phyloP scores from a whole-genome alignment of 495 filamentous ascomycete species.

The Haplographium delicatum region DNA sequence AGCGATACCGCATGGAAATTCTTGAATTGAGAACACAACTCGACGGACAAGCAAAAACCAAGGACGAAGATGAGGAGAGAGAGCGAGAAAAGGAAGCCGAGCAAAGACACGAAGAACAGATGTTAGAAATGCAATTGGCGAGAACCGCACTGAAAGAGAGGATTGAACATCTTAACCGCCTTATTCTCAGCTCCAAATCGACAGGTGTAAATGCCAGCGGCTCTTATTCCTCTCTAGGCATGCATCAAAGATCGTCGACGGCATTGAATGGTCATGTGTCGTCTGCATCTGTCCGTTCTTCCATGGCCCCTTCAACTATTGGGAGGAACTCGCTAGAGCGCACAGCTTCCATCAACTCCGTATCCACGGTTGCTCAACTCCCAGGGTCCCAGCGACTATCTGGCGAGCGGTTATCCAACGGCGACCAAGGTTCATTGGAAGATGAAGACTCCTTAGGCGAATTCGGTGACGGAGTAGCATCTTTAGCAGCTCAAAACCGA shows the following conservation, averaged over 20 bases:
- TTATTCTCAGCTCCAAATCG: constrained; percentile 93
- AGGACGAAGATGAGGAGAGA: constrained; percentile 62
- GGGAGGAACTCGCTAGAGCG: constrained; percentile 54
- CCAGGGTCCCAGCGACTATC: constrained; percentile 34
- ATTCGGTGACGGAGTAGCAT: constrained; percentile 82
- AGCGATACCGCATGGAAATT: constrained; percentile 94
- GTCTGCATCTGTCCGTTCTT: constrained; percentile 60
- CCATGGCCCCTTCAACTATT: constrained; percentile 62
- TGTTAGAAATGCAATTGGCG: constrained; percentile 96
- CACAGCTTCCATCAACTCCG: constrained; percentile 62
- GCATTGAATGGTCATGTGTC: constrained; percentile 39
- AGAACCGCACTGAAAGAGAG: constrained; percentile 93
- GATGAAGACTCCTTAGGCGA: constrained; percentile 75
- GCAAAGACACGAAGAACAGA: constrained; percentile 89
- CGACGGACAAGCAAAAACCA: constrained; percentile 65
- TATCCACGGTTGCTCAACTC: constrained; percentile 48
- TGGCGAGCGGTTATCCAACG: constrained; percentile 35
- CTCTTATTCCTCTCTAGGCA: constrained; percentile 66
- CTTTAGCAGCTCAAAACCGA: constrained; percentile 71
- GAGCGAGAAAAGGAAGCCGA: constrained; percentile 76
- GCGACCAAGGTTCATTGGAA: constrained; percentile 38
- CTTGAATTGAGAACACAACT: constrained; percentile 74
- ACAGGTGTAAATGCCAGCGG: constrained; percentile 81
- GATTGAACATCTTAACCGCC: constrained; percentile 93
- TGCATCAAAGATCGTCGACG: constrained; percentile 57